Evolutionary conservation across 176 grass and related monocot species (phyloP), one percentile per base, ranked within the genome.

Genomic region (Phragmites australis): DNA sequence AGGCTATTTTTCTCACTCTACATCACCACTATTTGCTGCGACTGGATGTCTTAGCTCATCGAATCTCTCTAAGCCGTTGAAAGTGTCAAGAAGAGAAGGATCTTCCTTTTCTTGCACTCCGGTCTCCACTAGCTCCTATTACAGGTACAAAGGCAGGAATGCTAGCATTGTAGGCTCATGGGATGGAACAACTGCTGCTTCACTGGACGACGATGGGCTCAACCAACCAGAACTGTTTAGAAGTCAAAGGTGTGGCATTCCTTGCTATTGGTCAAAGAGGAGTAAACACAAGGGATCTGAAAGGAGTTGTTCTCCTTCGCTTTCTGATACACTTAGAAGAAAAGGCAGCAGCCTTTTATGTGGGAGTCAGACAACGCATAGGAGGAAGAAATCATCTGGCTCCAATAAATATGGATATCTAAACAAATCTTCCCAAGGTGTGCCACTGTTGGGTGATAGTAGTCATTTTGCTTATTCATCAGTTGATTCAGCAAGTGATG

Each of bases 71-170:
- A 98, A 93, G 79, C 74, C 88, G n/a, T 86, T 94, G 68, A 92
- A 84, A 86, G 84, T 68, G 29, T 75, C 89, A 52, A 87, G 81
- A 85, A 93, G 77, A 84, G 92, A 98, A 69, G 90, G 86, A 13
- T 98, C 96, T 65, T 89, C 96, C 43, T 85, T 93, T 77, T 98
- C 92, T 53, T 94, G 88, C 79, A 98, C 96, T 73, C 92, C 96
- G 27, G 86, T 86, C 42, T 98, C 96, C n/a, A 93, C 96, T 51
- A 94, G 88, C 75, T 98, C 96, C 47, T 95, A 91, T 81, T 94
- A 91, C 65, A 87, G 86, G 46, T 84, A 88, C 59, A 91, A 89
- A 78, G 82, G 86, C 18, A 85, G 65, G 75, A 90, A 93, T 74
- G 74, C 89, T 32, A 91, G 88, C 30, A 94, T 80, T 17, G 66